Conservation (phyloP, 75 land plant species). For the Picea glauca region DNA sequence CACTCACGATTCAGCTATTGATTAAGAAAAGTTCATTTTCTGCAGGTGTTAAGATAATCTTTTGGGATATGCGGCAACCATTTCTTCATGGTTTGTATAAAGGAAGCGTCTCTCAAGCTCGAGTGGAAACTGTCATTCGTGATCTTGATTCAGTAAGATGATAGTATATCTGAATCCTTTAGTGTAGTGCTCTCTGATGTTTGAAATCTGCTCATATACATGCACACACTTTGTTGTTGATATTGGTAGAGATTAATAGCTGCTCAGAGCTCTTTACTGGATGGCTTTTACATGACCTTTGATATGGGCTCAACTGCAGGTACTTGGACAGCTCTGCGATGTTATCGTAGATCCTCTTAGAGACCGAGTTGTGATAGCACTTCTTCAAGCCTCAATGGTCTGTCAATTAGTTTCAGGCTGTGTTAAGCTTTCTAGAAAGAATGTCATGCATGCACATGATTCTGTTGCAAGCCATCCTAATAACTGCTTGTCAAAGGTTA, state of each 20-base stretch:
- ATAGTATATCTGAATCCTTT: neutral
- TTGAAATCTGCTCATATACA: neutral
- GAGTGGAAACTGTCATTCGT: conserved; percentile 44
- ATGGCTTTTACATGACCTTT: neutral
- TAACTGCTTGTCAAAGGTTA: neutral
- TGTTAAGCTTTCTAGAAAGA: neutral
- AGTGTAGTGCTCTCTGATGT: neutral
- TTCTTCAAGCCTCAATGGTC: conserved; percentile 60
- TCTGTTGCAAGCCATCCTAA: neutral
- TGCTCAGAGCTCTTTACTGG: neutral
- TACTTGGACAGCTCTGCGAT: conserved; percentile 50
- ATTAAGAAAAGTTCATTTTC: neutral
- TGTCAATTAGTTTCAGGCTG: neutral
- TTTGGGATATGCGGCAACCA: conserved; percentile 60
- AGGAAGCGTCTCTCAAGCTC: conserved; percentile 47
- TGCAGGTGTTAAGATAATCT: conserved; percentile 54
- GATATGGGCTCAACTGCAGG: conserved; percentile 29
- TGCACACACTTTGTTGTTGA: neutral
- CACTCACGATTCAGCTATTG: neutral
- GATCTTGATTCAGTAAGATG: conserved; percentile 59
- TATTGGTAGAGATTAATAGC: neutral
- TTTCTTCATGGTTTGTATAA: conserved; percentile 48
- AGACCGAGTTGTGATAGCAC: conserved; percentile 53
- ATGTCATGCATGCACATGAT: neutral
- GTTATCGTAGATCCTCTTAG: conserved; percentile 47